Conservation (phyloP, 768 basidiomycete species). For the Mycena amicta region DNA sequence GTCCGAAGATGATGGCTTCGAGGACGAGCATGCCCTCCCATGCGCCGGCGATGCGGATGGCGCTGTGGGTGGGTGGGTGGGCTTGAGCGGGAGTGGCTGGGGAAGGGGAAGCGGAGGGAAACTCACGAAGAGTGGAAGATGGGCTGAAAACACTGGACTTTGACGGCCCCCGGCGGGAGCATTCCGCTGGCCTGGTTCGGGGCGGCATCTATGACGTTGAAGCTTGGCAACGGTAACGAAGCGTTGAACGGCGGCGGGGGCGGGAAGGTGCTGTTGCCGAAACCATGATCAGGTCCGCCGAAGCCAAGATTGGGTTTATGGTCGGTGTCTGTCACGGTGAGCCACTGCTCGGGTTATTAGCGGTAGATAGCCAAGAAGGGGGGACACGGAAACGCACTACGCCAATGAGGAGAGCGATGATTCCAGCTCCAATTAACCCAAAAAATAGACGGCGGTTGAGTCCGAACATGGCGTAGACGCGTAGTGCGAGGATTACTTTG, state of each 20-base stretch:
- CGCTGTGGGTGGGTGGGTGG: not conserved
- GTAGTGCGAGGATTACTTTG: conserved; percentile 5
- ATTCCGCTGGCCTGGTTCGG: not conserved
- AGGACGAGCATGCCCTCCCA: conserved; percentile 7
- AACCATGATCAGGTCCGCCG: not conserved
- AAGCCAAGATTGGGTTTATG: not conserved
- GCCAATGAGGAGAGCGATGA: not conserved
- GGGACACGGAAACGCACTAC: no score
- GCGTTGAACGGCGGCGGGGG: not conserved
- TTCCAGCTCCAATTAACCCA: not conserved
- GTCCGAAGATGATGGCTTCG: conserved; percentile 8
- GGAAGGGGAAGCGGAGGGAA: not conserved
- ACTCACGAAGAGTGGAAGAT: conserved; percentile 3
- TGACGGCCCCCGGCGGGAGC: not conserved
- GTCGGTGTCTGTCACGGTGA: not conserved
- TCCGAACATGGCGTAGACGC: conserved; percentile 11
- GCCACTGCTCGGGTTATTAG: not conserved
- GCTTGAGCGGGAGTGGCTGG: not conserved
- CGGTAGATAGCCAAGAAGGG: not conserved
- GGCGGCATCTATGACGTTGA: not conserved
- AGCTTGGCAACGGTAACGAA: not conserved
- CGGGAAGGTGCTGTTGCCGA: not conserved
- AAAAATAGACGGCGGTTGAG: not conserved
- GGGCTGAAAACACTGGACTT: not conserved
- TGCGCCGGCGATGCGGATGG: conserved; percentile 4